phyloP scores from a whole-genome alignment of 805 yeast genomes.

The Suhomyces emberorum region DNA sequence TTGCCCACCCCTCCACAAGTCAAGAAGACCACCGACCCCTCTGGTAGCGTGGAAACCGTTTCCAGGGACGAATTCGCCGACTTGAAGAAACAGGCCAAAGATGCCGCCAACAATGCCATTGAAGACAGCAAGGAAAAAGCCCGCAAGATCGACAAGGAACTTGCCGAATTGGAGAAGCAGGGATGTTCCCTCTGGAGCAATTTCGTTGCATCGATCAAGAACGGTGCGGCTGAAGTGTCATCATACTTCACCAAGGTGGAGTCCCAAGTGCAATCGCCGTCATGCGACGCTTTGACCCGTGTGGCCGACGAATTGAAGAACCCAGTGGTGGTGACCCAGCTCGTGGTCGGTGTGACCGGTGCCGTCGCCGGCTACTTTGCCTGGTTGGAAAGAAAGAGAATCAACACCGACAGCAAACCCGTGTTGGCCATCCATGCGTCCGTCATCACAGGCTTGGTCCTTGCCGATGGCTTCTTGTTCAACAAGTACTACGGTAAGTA shows the following conservation, averaged over 20 bases:
- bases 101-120: slow-evolving; percentile 17
- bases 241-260: slow-evolving; percentile 11
- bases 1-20: slow-evolving; percentile 28
- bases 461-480: slow-evolving; percentile 54
- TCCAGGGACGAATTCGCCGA: slow-evolving; percentile 20
- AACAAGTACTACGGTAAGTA: slow-evolving; percentile 53
- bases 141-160: slow-evolving; percentile 5
- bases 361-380: slow-evolving; percentile 47
- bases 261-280: slow-evolving; percentile 11
- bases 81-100: slow-evolving; percentile 19
- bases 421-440: slow-evolving; percentile 50
- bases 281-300: slow-evolving; percentile 13
- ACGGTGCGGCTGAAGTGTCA: slow-evolving; percentile 12
- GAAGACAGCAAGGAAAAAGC: slow-evolving; percentile 16
- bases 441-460: slow-evolving; percentile 51
- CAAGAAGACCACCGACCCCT: slow-evolving; percentile 18
- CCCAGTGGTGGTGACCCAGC: slow-evolving; percentile 59
- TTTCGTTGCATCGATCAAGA: slow-evolving; percentile 15
- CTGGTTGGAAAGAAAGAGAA: slow-evolving; percentile 49
- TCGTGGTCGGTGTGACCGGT: slow-evolving; percentile 47
- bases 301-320: slow-evolving; percentile 48
- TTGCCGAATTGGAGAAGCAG: slow-evolving; percentile 19
- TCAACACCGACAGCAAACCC: slow-evolving; percentile 41
- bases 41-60: slow-evolving; percentile 22
- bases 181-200: slow-evolving; percentile 18